A percentile compares a stretch with the other conserved stretches of the same genome.
These are phyloP conservation scores for Xylariaceae sp. DNA, from an alignment of 2,329 filamentous ascomycete species.

Conservation along the genomic window DNA sequence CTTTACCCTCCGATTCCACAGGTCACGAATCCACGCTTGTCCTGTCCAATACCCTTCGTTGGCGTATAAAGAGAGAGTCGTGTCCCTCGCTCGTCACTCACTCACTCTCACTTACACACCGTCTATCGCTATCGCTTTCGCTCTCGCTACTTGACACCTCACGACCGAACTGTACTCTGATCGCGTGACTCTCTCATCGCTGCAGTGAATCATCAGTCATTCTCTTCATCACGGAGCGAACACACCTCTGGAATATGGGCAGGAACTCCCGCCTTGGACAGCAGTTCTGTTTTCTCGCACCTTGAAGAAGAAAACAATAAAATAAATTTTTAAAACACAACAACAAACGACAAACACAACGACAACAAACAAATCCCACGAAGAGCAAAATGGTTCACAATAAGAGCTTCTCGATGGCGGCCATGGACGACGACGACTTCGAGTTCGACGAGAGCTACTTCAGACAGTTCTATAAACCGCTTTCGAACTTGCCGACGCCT, in stretches of 20 bases:
- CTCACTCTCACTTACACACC: conserved; percentile 13
- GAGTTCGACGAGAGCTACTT: conserved; percentile 52
- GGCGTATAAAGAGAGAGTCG: conserved; percentile 9
- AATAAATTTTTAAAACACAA: background rate
- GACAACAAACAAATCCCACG: background rate
- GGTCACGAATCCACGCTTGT: conserved; percentile 12
- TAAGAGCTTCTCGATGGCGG: conserved; percentile 30
- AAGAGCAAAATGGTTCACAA: conserved; percentile 30
- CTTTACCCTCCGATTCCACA: conserved; percentile 18
- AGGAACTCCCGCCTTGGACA: conserved; percentile 16
- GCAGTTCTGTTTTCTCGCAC: conserved; percentile 22
- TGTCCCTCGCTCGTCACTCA: background rate
- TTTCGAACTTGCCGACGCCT: conserved; percentile 64
- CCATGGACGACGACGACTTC: conserved; percentile 39
- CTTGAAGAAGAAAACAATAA: conserved; percentile 18
- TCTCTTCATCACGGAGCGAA: conserved; percentile 2
- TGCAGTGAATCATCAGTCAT: conserved; percentile 4
- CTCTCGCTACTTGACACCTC: background rate
- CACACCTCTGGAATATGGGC: conserved; percentile 26
- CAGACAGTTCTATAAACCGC: conserved; percentile 55
- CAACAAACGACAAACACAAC: background rate
- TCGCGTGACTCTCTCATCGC: conserved; percentile 23
- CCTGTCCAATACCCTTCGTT: background rate
- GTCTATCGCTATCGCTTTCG: background rate
- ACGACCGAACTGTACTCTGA: conserved; percentile 15